Conservation (phyloP, 2,329 filamentous ascomycete genomes). For the Tolypocladium sp. region DNA sequence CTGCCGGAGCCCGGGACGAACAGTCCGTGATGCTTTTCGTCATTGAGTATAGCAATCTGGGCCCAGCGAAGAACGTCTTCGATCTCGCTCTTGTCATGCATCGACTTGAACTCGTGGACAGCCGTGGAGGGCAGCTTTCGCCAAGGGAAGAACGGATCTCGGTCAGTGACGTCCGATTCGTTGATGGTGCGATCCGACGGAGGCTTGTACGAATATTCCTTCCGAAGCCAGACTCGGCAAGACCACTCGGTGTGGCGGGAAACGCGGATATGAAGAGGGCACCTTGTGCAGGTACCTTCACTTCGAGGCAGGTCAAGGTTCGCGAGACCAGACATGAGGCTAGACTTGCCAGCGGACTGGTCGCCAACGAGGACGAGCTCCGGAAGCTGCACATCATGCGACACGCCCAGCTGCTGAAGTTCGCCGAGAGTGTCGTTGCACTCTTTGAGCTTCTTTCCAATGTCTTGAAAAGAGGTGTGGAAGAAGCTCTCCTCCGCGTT, state of each 20-base stretch:
- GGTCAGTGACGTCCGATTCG: conserved; percentile 36
- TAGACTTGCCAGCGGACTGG: conserved; percentile 77
- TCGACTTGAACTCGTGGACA: conserved; percentile 51
- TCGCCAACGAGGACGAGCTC: conserved; percentile 80
- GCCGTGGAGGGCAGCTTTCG: conserved; percentile 31
- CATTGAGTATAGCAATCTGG: conserved; percentile 69
- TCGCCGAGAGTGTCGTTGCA: conserved; percentile 59
- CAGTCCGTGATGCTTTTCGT: conserved; percentile 38
- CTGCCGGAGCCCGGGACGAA: conserved; percentile 44
- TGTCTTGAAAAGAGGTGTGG: conserved; percentile 36
- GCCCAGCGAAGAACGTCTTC: conserved; percentile 63
- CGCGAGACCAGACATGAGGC: conserved; percentile 52
- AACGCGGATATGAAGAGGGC: conserved; percentile 71
- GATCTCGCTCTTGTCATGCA: conserved; percentile 53
- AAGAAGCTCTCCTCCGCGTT: conserved; percentile 29
- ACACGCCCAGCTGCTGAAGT: conserved; percentile 64
- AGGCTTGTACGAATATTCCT: conserved; percentile 50
- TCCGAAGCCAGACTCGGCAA: conserved; percentile 57
- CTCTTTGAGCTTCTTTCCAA: conserved; percentile 54
- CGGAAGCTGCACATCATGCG: conserved; percentile 61
- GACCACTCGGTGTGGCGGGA: conserved; percentile 52
- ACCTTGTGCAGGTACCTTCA: conserved; percentile 68
- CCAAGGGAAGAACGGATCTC: conserved; percentile 60
- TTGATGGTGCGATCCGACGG: conserved; percentile 27
- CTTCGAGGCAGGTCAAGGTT: conserved; percentile 65